Evolutionary conservation across 345 rosid genomes (phyloP), one percentile per base, ranked within the genome.

Genomic region (Eucalyptus urophylla): DNA sequence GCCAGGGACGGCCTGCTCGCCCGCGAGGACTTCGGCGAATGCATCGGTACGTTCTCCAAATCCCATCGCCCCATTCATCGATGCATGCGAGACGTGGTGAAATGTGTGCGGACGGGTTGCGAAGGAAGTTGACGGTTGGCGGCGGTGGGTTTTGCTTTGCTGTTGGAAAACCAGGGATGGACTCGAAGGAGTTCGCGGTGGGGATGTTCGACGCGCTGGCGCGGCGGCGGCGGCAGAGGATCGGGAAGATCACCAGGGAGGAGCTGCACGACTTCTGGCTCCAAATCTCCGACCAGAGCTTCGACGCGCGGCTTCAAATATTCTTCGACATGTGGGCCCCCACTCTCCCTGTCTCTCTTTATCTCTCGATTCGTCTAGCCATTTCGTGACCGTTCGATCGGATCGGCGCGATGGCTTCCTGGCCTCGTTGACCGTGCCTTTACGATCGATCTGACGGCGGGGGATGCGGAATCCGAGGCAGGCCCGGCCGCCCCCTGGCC

Each of bases 221-320:
- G 19, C 87, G 99, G 89, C 88, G 98, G 90, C 87, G 91, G 85
- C 89, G 97, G 86, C 96, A 95, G 92, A 94, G 91, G 89, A 88
- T 96, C 27, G 89, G 86, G 91, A 95, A 93, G 91, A 92, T 98
- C 65, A 93, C 94, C 37, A 95, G 91, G 90, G 97, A 96, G 45
- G 99, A 97, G 92, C 98, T 98, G 87, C 93, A 80, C 31, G 99
- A 96, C n/a, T 98, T 98, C 87, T 98, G 99, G 99, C 91, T 93
- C 89, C 98, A 95, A 90, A 95, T 98, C 87, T 93, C 98, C 8
- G 97, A 98, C 87, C 96, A 97, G 87, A 97, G 99, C 91, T 98
- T 98, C 88, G 99, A 97, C 92, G 99, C 98, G 11, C 98, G 97
- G 87, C 98, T 98, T 87, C 99, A 98, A 88, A 97, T 98, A 89